These are phyloP conservation scores for Prillingera fragicola DNA, from an alignment of 1,284 basidiomycete species.

Conservation along the genomic window DNA sequence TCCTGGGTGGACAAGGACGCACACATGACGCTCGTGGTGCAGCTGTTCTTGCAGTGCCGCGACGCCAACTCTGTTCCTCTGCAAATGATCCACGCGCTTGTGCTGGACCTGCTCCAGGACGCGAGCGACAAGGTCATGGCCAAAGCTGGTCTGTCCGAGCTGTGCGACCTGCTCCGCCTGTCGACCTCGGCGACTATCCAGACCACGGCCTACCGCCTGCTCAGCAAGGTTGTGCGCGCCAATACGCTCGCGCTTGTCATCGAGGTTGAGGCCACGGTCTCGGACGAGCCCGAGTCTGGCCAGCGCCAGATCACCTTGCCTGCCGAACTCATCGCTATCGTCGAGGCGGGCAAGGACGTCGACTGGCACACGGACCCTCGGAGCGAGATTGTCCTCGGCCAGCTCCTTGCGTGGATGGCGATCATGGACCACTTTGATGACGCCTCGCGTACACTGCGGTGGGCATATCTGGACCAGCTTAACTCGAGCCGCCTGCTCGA, in stretches of 20 bases:
- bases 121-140: constrained; percentile 62
- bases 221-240: constrained; percentile 31
- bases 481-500: constrained; percentile 63
- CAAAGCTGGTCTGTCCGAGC: constrained; percentile 58
- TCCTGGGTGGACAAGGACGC: constrained; percentile 57
- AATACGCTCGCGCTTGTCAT: constrained; percentile 59
- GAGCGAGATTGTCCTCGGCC: constrained; percentile 32
- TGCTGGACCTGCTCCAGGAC: constrained; percentile 62
- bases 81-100: constrained; percentile 60
- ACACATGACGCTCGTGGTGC: constrained; percentile 22
- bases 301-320: constrained; percentile 54
- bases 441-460: constrained; percentile 51
- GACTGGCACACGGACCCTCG: constrained; percentile 47
- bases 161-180: constrained; percentile 31
- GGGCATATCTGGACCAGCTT: constrained; percentile 75
- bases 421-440: constrained; percentile 79
- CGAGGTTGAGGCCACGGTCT: constrained; percentile 60
- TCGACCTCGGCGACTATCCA: constrained; percentile 34
- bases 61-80: constrained; percentile 57
- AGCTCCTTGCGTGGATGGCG: constrained; percentile 85
- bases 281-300: constrained; percentile 18
- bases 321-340: constrained; percentile 59
- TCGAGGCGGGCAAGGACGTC: constrained; percentile 53
- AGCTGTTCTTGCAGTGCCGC: constrained; percentile 39
- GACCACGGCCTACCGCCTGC: constrained; percentile 37